These are phyloP conservation scores for Lactifluus hygrophoroides DNA, from an alignment of 768 basidiomycete species.

Conservation along the genomic window DNA sequence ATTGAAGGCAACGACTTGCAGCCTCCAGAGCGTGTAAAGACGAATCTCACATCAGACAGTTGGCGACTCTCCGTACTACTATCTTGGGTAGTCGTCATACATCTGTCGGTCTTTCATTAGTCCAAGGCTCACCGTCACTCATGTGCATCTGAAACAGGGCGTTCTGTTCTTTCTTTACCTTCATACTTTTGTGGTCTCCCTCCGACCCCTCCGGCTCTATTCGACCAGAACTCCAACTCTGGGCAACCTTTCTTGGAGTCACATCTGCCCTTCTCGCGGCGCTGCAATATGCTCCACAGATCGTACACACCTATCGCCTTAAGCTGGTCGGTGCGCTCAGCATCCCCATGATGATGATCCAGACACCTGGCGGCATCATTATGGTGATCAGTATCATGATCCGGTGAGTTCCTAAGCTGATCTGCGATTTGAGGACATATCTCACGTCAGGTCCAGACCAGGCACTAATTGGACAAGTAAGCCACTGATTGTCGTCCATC, in stretches of 20 bases:
- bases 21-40: slow-evolving; percentile 38
- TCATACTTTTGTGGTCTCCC: slow-evolving; percentile 46
- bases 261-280: slow-evolving; percentile 69
- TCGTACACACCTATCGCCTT: slow-evolving; percentile 65
- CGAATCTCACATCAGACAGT: slow-evolving; percentile 46
- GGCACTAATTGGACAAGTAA: slow-evolving; percentile 82
- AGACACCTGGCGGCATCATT: slow-evolving; percentile 81
- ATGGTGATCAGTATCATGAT: slow-evolving; percentile 81
- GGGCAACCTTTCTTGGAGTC: slow-evolving; percentile 86
- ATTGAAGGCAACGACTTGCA: slow-evolving; percentile 36
- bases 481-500: slow-evolving; percentile 18
- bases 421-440: not conserved
- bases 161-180: slow-evolving; percentile 50
- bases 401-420: slow-evolving; percentile 32
- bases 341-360: slow-evolving; percentile 93
- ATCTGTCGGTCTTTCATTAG: slow-evolving; percentile 50
- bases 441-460: slow-evolving; percentile 36
- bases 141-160: slow-evolving; percentile 31
- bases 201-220: slow-evolving; percentile 31
- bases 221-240: slow-evolving; percentile 37
- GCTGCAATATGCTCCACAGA: slow-evolving; percentile 84
- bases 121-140: slow-evolving; percentile 1
- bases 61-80: slow-evolving; percentile 77
- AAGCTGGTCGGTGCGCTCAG: slow-evolving; percentile 88
- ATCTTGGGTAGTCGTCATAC: slow-evolving; percentile 58